Evolutionary conservation across 2,329 filamentous ascomycete genomes (phyloP), one percentile per base, ranked within the genome.

Genomic region (Cytospora mali): DNA sequence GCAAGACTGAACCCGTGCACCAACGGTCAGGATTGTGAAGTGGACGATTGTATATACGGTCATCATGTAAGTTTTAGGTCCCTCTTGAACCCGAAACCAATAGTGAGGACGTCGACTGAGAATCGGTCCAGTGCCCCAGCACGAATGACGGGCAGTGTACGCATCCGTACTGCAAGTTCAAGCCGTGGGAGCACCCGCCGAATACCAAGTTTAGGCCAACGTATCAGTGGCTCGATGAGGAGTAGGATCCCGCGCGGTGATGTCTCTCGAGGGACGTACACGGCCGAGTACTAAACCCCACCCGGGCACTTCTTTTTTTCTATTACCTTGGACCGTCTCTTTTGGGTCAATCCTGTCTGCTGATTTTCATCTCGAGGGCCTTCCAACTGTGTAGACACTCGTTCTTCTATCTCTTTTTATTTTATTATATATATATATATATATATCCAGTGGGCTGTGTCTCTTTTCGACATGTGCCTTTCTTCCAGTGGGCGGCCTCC

Each of bases 11-110:
- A 85, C 62, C 85, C 84, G 1, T 88, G 85, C 72, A 77, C 77
- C 0, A 79, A 75, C 31, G 82, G 83, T 0, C 85, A 88, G 70
- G 77, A 84, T n/a, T 88, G 85, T 66, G 79, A 82, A 7, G 73
- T 80, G 4, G 78, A 81, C 1, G 80, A 82, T 65, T 88, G 85
- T 70, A 87, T 88, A 63, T 88, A 88, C 67, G 85, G 85, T 3
- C 85, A 88, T 70, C 81, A 88, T 68, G 83, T 85, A 69, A 76
- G 82, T 77, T 27, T 52, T 14, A 6, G 7, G 13, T 53, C 42
- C 16, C 11, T 29, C 6, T 18, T 42, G n/a, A 42, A 28, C 5
- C 9, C 29, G 35, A 9, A 42, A 18, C 6, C 28, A 4, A n/a
- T 25, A 18, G n/a, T n/a, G 39, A n/a, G 31, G 16, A n/a, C 23